Percentiles rank a stretch among this genome's conserved stretches.
Conservation (phyloP, 352 stramenopile species). For the Globisporangium heterothallicum region DNA sequence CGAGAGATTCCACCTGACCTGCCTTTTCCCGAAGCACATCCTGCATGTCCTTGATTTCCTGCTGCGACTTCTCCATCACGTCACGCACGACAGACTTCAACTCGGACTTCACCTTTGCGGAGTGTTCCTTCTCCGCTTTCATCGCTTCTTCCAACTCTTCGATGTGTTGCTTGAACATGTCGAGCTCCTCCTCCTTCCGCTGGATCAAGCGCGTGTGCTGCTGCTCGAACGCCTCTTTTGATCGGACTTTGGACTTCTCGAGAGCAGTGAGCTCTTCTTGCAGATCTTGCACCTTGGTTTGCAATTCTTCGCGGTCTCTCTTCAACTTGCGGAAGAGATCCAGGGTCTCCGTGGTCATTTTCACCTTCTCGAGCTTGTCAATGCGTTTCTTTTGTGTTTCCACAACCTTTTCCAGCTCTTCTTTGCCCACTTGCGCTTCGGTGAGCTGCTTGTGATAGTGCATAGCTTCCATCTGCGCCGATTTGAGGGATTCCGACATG, state of each 20-base stretch:
- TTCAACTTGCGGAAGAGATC: constrained; percentile 70
- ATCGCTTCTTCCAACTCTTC: constrained; percentile 34
- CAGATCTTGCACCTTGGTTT: constrained; percentile 33
- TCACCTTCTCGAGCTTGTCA: constrained; percentile 76
- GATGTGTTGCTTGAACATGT: constrained; percentile 29
- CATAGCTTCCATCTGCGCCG: constrained; percentile 42
- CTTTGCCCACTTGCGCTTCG: constrained; percentile 31
- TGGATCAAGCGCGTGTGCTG: constrained; percentile 19
- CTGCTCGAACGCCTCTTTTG: constrained; percentile 16
- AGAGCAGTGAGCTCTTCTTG: constrained; percentile 20
- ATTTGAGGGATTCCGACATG: constrained; percentile 45
- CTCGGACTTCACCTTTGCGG: constrained; percentile 19
- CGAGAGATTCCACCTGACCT: constrained; percentile 32
- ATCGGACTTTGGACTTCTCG: neutral
- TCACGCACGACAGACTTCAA: constrained; percentile 24
- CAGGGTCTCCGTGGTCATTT: constrained; percentile 74
- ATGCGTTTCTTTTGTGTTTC: constrained; percentile 59
- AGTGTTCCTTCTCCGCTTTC: constrained; percentile 29
- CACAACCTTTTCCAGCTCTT: constrained; percentile 37
- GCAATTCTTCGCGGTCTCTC: constrained; percentile 43
- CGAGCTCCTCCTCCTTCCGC: constrained; percentile 42
- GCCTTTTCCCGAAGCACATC: constrained; percentile 41
- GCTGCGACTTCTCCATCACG: constrained; percentile 43
- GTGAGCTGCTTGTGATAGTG: constrained; percentile 49
- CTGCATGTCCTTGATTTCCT: constrained; percentile 50